phyloP scores from a whole-genome alignment of 345 rosid species.

The Eutrema japonicum region DNA sequence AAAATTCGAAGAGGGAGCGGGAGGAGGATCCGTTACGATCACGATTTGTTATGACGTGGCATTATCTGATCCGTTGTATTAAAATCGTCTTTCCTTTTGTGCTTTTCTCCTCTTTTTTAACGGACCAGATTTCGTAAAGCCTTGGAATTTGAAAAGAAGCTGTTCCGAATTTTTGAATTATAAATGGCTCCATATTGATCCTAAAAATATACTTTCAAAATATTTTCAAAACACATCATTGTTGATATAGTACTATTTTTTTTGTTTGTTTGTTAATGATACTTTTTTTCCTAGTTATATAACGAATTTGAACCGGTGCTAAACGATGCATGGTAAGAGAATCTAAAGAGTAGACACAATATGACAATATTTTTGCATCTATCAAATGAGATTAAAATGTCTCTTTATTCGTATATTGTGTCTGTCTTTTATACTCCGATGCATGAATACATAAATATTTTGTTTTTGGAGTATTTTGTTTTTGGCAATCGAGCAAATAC shows the following conservation, averaged over 20 bases:
- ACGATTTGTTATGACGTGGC: slow-evolving; percentile 41
- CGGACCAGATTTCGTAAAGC: slow-evolving; percentile 36
- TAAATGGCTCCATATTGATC: slow-evolving; percentile 39
- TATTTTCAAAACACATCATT: neutral
- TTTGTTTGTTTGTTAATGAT: no score
- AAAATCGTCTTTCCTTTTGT: slow-evolving; percentile 18
- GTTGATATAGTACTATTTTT: no score
- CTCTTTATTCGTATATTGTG: neutral
- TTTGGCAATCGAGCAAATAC: neutral
- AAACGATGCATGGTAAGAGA: neutral
- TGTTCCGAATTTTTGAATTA: slow-evolving; percentile 25
- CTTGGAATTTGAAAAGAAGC: slow-evolving; percentile 1
- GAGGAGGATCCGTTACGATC: slow-evolving; percentile 46
- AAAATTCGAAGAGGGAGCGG: slow-evolving; percentile 46
- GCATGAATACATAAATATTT: no score
- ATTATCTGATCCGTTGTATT: slow-evolving; percentile 33
- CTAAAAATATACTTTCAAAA: neutral
- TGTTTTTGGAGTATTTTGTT: no score
- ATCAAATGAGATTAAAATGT: neutral
- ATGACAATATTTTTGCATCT: neutral
- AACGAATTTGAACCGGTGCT: neutral
- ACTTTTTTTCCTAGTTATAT: neutral
- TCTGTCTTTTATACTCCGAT: neutral
- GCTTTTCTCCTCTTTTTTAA: slow-evolving; percentile 9
- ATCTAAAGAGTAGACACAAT: neutral